Percentiles rank a stretch among this genome's conserved stretches.
Evolutionary conservation across 768 basidiomycete species (phyloP).

Genomic region (Aureoboletus auriporus): DNA sequence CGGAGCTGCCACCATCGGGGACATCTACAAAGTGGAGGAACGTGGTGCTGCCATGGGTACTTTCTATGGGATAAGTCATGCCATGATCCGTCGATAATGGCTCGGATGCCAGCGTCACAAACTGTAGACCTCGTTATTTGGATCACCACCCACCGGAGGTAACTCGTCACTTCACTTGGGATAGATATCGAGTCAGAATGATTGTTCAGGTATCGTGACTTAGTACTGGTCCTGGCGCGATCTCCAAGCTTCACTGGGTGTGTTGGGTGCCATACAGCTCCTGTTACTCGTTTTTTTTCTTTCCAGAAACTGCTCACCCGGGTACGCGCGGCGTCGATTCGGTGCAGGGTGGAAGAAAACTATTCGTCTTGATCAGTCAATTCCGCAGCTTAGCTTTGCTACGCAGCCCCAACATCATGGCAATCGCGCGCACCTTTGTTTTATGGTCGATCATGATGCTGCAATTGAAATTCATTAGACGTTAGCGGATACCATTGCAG

Average conservation of each 20-base stretch:
- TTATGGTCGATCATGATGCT: background rate
- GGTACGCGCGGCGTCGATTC: conserved; percentile 53
- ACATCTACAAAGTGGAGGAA: too few species aligned
- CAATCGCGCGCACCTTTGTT: conserved; percentile 43
- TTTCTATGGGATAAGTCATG: conserved; percentile 43
- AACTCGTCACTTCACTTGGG: background rate
- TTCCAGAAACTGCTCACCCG: conserved; percentile 71
- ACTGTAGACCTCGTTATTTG: conserved; percentile 44
- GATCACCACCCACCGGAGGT: conserved; percentile 59
- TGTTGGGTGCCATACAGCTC: conserved; percentile 38
- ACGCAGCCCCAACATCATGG: conserved; percentile 55
- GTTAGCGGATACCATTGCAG: conserved; percentile 33
- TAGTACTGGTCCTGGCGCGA: conserved; percentile 65
- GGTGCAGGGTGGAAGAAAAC: conserved; percentile 15
- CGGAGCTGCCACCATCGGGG: too few species aligned
- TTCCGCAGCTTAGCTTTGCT: conserved; percentile 47
- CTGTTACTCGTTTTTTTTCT: conserved; percentile 38
- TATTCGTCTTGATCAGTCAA: conserved; percentile 55
- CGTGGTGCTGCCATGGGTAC: too few species aligned
- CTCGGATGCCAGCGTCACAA: background rate
- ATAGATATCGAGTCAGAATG: background rate
- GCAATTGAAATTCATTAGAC: conserved; percentile 28
- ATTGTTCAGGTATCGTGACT: conserved; percentile 41
- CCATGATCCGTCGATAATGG: background rate
- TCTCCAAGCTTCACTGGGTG: conserved; percentile 47